These are phyloP conservation scores for Pichia sp. DNA, from an alignment of 1,139 yeast genomes.

Conservation along the genomic window DNA sequence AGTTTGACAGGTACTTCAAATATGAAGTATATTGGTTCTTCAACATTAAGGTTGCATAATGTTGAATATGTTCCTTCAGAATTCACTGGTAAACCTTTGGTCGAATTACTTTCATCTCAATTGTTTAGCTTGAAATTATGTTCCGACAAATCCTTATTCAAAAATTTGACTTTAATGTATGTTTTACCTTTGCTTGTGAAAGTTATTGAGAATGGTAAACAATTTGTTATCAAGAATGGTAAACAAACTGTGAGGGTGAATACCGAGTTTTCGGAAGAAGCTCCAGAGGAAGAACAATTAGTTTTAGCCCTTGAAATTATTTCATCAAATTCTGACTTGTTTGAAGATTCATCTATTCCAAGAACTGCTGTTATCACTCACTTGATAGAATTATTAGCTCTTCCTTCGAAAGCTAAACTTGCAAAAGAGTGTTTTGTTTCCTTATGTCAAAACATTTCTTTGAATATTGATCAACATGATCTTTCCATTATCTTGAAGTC, in stretches of 20 bases:
- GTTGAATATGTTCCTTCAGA: constrained; percentile 36
- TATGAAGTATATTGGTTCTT: constrained; percentile 43
- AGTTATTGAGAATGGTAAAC: constrained; percentile 55
- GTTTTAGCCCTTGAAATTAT: constrained; percentile 72
- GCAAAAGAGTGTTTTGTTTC: constrained; percentile 79
- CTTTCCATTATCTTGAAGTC: constrained; percentile 51
- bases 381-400: constrained; percentile 56
- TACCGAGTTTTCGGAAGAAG: constrained; percentile 68
- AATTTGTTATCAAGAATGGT: constrained; percentile 43
- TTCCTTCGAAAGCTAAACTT: constrained; percentile 71
- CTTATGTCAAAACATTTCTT: constrained; percentile 66
- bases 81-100: constrained; percentile 44
- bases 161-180: constrained; percentile 61
- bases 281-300: constrained; percentile 81
- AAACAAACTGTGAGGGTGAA: constrained; percentile 33
- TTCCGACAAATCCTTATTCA: constrained; percentile 67
- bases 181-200: constrained; percentile 64
- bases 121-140: constrained; percentile 70
- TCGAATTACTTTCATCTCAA: constrained; percentile 42
- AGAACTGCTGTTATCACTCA: constrained; percentile 56
- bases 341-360: constrained; percentile 61
- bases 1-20: constrained; percentile 21
- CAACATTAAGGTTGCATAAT: constrained; percentile 50
- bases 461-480: constrained; percentile 50
- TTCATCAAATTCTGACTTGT: constrained; percentile 66